phyloP scores from a whole-genome alignment of 75 land plant species.

The Chamaecyparis obtusa region DNA sequence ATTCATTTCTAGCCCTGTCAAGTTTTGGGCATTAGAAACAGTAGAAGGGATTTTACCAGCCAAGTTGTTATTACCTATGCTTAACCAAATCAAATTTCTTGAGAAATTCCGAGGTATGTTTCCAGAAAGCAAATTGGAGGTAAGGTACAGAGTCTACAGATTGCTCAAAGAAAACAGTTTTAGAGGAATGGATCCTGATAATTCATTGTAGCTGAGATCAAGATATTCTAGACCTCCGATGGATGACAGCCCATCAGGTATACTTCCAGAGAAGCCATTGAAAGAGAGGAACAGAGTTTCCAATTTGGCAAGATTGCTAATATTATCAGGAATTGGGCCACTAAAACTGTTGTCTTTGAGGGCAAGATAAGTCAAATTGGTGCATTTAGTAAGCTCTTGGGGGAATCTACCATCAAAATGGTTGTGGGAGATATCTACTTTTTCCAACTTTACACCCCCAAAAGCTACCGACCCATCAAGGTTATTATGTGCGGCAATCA shows the following conservation, averaged over 20 bases:
- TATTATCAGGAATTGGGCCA: slow-evolving; percentile 15
- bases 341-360: background rate
- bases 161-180: slow-evolving; percentile 19
- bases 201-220: slow-evolving; percentile 15
- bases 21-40: background rate
- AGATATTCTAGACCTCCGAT: background rate
- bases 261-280: slow-evolving; percentile 21
- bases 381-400: background rate
- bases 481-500: slow-evolving; percentile 12
- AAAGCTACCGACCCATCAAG: slow-evolving; percentile 18
- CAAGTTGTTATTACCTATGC: background rate
- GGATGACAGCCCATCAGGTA: slow-evolving; percentile 20
- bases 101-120: slow-evolving; percentile 13
- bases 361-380: background rate
- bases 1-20: slow-evolving; percentile 24
- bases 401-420: background rate
- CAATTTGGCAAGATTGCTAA: slow-evolving; percentile 1
- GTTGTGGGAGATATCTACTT: background rate
- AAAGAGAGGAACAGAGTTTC: slow-evolving; percentile 13
- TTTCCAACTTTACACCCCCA: background rate
- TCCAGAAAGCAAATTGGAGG: slow-evolving; percentile 18
- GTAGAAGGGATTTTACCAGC: background rate
- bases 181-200: slow-evolving; percentile 25
- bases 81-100: background rate
- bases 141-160: slow-evolving; percentile 26